Evolutionary conservation across 129 eudicot genomes (phyloP).

Genomic region (Flaveria brownii): DNA sequence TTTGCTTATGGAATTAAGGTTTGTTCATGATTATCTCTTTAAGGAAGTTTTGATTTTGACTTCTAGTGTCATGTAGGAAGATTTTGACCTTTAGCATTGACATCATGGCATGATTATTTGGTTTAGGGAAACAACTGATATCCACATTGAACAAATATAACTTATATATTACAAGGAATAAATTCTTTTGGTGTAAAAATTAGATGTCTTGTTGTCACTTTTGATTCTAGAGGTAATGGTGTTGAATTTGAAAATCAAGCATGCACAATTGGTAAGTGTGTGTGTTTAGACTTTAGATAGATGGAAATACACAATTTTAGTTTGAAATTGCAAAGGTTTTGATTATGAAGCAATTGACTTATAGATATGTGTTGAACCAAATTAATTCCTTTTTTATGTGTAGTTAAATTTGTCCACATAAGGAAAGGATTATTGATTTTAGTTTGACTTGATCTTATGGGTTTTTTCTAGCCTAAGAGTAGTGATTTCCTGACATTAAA

Average conservation of each 20-base stretch:
- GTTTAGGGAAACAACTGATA: neutral
- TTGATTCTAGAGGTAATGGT: conserved; percentile 9
- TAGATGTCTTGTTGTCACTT: neutral
- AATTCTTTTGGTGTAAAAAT: neutral
- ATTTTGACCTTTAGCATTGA: conserved; percentile 19
- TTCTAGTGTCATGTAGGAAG: conserved; percentile 12
- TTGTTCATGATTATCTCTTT: too few species aligned
- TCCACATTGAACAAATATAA: neutral
- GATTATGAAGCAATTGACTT: neutral
- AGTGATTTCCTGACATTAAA: conserved; percentile 8
- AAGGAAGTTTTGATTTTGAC: conserved; percentile 23
- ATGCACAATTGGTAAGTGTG: neutral
- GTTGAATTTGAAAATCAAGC: conserved; percentile 26
- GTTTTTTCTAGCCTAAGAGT: neutral
- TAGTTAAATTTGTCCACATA: neutral
- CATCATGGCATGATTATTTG: neutral
- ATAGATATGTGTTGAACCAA: neutral
- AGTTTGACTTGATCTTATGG: conserved; percentile 9
- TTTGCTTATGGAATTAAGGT: conserved; percentile 14
- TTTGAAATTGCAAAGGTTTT: neutral
- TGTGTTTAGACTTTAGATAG: conserved; percentile 5
- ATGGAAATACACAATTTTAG: conserved; percentile 12
- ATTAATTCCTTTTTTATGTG: neutral
- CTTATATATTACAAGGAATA: neutral
- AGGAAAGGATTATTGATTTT: neutral